Evolutionary conservation across 1,139 yeast species (phyloP), one percentile per base, ranked within the genome.

Genomic region (Kluyveromyces sp.): DNA sequence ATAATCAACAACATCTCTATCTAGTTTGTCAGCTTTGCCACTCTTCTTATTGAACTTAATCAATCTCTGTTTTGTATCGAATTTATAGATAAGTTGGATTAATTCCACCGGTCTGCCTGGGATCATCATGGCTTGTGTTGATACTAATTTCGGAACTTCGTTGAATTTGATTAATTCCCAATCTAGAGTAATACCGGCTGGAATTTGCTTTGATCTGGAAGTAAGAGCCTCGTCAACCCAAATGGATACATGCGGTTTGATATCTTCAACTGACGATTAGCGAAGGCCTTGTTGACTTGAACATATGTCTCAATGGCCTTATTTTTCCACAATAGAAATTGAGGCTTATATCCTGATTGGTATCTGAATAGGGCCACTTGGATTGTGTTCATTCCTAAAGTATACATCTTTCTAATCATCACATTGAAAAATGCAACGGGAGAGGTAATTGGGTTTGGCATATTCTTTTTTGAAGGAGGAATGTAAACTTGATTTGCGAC

Each of bases 161-260:
- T 79, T 83, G 58, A 88, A 79, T 52, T 81, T 78, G 37, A 81
- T 67, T 46, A 89, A 71, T 57, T 85, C 83, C 97, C 97, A 89
- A 46, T 77, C 78, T 51, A 87, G 70, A 50, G 75, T 73, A 37
- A 78, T 71, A 50, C 74, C 72, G 21, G 68, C 63, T 25, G 96
- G 95, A 48, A 88, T 71, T 31, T 73, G 66, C 26, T 67, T 64
- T 43, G 72, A 69, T 54, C 88, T 72, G 31, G 71, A 67, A 46
- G 70, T 66, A 45, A 81, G 58, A 6, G 86, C 74, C 52, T 75
- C 80, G 52, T 75, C 81, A 3, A 79, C 86, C 75, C 85, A 83
- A 27, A 80, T 71, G 42, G 78, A 74, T 47, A 78, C 72, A 42
- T 66, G 66, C 53, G 67, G 71, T 53, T 69, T 69, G 38, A 75